These are phyloP conservation scores for Ichthyophthirius multifiliis DNA, from an alignment of 169 alveolate species.

Conservation along the genomic window DNA sequence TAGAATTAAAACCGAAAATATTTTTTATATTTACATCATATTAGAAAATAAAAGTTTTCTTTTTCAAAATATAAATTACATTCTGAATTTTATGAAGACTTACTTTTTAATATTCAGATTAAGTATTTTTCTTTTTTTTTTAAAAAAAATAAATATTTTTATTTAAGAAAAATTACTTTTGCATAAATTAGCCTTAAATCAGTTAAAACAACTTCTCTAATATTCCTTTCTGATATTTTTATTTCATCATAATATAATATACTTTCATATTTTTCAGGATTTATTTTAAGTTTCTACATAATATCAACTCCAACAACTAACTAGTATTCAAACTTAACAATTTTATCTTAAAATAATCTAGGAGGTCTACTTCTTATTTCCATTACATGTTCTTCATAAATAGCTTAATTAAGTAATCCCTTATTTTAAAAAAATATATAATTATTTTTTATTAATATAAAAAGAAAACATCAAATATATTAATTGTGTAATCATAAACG, in stretches of 20 bases:
- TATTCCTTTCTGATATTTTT: neutral
- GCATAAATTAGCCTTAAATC: conserved; percentile 29
- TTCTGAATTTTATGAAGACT: neutral
- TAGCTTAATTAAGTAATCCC: conserved; percentile 25
- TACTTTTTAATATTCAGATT: neutral
- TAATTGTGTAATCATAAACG: conserved; percentile 21
- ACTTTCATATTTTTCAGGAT: conserved; percentile 13
- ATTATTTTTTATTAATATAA: neutral
- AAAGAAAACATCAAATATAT: conserved; percentile 7
- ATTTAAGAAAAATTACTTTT: neutral
- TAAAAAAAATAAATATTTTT: neutral
- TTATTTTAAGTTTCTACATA: conserved; percentile 11
- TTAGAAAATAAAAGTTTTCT: neutral
- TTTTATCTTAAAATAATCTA: conserved; percentile 27
- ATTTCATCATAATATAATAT: conserved; percentile 26
- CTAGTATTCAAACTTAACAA: conserved; percentile 21
- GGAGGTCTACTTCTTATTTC: conserved; percentile 41
- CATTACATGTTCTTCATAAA: conserved; percentile 43
- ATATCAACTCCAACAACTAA: conserved; percentile 33
- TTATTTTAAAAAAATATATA: neutral
- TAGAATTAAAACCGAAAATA: too few species aligned
- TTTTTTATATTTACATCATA: neutral
- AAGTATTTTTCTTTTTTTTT: neutral
- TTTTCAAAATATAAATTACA: neutral
- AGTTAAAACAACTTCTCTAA: conserved; percentile 23